phyloP scores from a whole-genome alignment of 169 alveolate genomes.

The Blepharisma undulans region DNA sequence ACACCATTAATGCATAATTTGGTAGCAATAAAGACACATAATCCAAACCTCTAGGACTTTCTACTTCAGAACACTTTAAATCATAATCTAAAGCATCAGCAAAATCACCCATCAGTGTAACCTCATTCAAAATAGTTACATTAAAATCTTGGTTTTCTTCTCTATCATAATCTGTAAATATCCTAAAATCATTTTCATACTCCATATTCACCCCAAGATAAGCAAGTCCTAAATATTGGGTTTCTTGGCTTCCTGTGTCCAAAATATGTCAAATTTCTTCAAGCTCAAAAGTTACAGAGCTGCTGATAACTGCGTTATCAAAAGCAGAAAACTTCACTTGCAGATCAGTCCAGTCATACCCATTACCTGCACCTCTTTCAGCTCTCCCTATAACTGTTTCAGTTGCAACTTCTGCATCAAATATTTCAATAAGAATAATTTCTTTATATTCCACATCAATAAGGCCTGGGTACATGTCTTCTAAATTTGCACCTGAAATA shows the following conservation, averaged over 20 bases:
- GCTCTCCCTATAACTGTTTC: not conserved
- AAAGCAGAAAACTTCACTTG: not conserved
- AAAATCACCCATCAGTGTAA: not conserved
- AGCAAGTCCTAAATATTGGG: not conserved
- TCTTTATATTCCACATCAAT: not conserved
- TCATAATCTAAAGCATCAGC: not conserved
- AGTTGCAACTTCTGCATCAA: not conserved
- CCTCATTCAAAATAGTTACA: not conserved
- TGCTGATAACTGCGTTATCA: not conserved
- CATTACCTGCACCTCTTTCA: not conserved
- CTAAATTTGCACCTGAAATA: not conserved
- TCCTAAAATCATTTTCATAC: not conserved
- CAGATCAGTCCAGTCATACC: not conserved
- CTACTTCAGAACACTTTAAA: not conserved
- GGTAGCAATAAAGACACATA: not conserved
- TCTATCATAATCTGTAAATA: not conserved
- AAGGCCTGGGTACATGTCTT: not conserved
- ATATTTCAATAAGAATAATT: not conserved
- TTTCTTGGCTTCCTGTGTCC: not conserved
- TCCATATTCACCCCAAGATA: not conserved
- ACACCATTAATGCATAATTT: not conserved
- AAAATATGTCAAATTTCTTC: not conserved
- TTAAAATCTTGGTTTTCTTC: not conserved
- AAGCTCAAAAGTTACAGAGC: not conserved
- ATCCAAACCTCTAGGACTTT: not conserved